A percentile compares a stretch with the other conserved stretches of the same genome.
These are phyloP conservation scores for Knufia fluminis DNA, from an alignment of 2,329 filamentous ascomycete species.

Conservation along the genomic window DNA sequence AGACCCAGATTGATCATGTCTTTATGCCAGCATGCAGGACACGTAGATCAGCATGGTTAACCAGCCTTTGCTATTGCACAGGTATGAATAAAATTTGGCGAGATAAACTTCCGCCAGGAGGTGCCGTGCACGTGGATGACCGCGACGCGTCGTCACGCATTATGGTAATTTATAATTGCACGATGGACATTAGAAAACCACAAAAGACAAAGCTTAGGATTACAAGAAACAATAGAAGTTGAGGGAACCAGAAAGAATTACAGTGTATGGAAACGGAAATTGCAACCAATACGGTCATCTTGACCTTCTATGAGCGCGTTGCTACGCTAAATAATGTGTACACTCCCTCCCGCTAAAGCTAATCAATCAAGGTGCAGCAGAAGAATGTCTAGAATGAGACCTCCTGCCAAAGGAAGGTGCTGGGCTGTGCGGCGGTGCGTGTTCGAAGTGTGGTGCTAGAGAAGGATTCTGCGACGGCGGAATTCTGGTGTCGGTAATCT, in stretches of 20 bases:
- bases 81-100: too few species aligned
- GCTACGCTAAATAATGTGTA: neutral
- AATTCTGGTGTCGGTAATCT: constrained; percentile 27
- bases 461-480: constrained; percentile 41
- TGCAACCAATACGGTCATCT: neutral
- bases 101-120: too few species aligned
- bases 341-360: neutral
- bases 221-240: too few species aligned
- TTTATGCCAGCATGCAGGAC: neutral
- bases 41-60: too few species aligned
- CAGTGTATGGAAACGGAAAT: too few species aligned
- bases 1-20: constrained; percentile 56
- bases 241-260: too few species aligned
- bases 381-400: constrained; percentile 13
- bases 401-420: constrained; percentile 8
- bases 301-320: neutral
- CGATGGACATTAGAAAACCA: too few species aligned
- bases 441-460: constrained; percentile 35
- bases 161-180: too few species aligned
- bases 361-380: constrained; percentile 2
- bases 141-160: too few species aligned
- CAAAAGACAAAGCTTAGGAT: too few species aligned
- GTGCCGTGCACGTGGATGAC: too few species aligned
- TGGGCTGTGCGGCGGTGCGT: constrained; percentile 27
- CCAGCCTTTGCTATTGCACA: too few species aligned